Evolutionary conservation across 1,284 basidiomycete species (phyloP), one percentile per base, ranked within the genome.

Genomic region (Rhodotorula sp.): DNA sequence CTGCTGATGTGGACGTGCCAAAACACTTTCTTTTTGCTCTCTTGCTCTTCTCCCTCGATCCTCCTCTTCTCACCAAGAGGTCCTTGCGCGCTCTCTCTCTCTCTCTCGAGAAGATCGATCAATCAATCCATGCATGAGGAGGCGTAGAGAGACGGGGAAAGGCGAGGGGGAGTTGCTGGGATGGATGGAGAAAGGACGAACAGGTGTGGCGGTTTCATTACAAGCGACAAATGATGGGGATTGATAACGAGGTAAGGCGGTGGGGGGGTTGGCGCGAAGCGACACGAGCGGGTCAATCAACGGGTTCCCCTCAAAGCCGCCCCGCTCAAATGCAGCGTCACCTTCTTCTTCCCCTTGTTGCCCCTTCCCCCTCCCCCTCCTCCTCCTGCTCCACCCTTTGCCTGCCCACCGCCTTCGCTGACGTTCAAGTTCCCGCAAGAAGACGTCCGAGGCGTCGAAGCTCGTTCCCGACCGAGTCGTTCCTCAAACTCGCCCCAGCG

Each of bases 401-500:
- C 64, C 49, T 66, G 49, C 24, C 58, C 57, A 44, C 57, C 44
- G 3, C n/a, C 39, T 11, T 47, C 57, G 8, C 30, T 24, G 4
- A 53, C 49, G 4, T 44, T 53, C 2, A 34, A 10, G 30, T 46
- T 70, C 44, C n/a, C n/a, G 8, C 47, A 7, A 10, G 22, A 19
- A 6, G 20, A 36, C 5, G 4, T 30, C 2, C 59, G 22, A 4
- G 34, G 44, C 7, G 51, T 27, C 8, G 61, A 53, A 9, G 53
- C 52, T 0, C 68, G 52, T 39, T 58, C 58, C 22, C 66, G 62
- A n/a, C 64, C 70, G 51, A 68, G 58, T 48, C 55, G 53, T 46
- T 74, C 73, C 53, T 74, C 73, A 20, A 72, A 61, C 22, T 72
- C 63, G 58, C 54, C 51, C 73, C 73, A 74, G 13, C 64, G 63